Evolutionary conservation across 2,329 filamentous ascomycete genomes (phyloP), one percentile per base, ranked within the genome.

Genomic region (Chaetoscypha palmicola): DNA sequence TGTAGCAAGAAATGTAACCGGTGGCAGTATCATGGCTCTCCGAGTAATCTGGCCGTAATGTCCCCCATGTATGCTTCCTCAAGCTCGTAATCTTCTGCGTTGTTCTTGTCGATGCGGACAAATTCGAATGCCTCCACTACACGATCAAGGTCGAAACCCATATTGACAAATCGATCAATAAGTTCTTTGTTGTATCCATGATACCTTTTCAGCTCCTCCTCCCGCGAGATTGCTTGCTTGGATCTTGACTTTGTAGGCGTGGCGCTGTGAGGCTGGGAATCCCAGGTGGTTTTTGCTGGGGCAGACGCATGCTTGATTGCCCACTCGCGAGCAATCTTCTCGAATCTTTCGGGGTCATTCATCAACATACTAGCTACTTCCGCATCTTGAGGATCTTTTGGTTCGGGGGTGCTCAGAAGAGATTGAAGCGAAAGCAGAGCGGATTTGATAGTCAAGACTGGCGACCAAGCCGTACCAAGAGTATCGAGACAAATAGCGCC

Each of bases 401-500:
- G 91, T 64, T 98, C 94, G 3, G 92, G 92, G 14, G 83, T 87
- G 67, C 88, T 88, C 59, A 98, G 85, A 14, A 98, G 79, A 54
- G 90, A 91, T 64, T 95, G 90, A 23, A 98, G 74, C 21, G 90
- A 96, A 47, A 98, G 81, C 35, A 98, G 78, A 28, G 91, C 88
- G 16, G 88, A 94, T 68, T 96, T 97, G 65, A 98, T 91, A 11
- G 91, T 98, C 49, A 96, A 77, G 19, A 98, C 90, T 0, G 92
- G 92, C 4, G 91, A 95, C 92, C 92, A 98, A 56, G 86, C 88
- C 10, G 77, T 77, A 8, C 85, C 83, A 12, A 98, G 76, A 0
- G 90, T 97, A 62, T 98, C 92, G 43, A 98, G 80, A 61, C 92
- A 98, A 63, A 98, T 98, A 20, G 90, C 91, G 44, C 92, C 92